Evolutionary conservation across 306 rosid genomes (phyloP).

Genomic region (Delonix regia): DNA sequence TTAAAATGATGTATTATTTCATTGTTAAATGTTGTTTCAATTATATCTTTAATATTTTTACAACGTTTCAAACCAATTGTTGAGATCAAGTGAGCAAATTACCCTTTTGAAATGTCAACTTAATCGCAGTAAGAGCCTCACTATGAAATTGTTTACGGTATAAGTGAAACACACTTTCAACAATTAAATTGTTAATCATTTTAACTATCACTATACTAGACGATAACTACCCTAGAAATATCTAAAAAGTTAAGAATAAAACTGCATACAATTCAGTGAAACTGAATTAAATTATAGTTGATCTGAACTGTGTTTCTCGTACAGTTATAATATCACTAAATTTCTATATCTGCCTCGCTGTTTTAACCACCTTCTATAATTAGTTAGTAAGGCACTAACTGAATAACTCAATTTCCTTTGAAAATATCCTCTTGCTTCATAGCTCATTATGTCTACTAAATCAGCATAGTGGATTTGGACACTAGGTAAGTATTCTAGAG

Average conservation of each 20-base stretch:
- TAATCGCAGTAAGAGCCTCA: background rate
- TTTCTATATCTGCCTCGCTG: background rate
- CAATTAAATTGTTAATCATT: too few relatives aligned
- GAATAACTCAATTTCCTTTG: conserved; percentile 28
- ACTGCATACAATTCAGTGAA: background rate
- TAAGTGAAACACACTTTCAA: too few relatives aligned
- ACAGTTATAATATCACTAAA: too few relatives aligned
- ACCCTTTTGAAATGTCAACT: background rate
- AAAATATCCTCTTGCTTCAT: background rate
- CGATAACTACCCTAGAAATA: background rate
- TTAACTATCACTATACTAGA: too few relatives aligned
- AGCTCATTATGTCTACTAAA: background rate
- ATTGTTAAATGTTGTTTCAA: background rate
- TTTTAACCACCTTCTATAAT: background rate
- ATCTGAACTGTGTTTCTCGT: too few relatives aligned
- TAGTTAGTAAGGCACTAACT: background rate
- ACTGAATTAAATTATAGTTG: too few relatives aligned
- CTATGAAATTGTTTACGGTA: background rate
- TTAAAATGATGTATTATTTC: background rate
- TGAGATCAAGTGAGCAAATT: too few relatives aligned
- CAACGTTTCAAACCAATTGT: background rate
- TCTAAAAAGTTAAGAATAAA: background rate
- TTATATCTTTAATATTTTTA: background rate
- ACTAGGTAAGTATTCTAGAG: too few relatives aligned
- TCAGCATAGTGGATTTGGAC: too few relatives aligned